Evolutionary conservation across 805 yeast species (phyloP), one percentile per base, ranked within the genome.

Genomic region (Limtongia smithiae): DNA sequence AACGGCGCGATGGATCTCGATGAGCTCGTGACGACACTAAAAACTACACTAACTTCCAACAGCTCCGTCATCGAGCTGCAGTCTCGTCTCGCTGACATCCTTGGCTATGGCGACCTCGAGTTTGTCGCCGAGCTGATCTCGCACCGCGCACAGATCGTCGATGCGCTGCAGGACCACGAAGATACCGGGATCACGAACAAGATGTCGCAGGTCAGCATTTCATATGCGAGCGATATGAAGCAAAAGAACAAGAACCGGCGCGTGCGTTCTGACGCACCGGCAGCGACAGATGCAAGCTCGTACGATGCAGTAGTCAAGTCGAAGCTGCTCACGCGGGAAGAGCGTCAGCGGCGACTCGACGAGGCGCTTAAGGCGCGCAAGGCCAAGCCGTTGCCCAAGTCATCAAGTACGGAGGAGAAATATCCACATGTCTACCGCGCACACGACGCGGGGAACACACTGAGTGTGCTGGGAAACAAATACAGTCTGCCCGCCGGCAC

Each of bases 341-440:
- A 62, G 17, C 58, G 56, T 2, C 53, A 52, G 34, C 54, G 54
- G 27, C 59, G 58, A 33, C 38, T 41, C 54, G 56, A 54, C 36
- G 60, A 60, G 47, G 48, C 49, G 22, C 55, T 59, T 6, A 41
- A 33, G 15, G 55, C 63, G 12, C 60, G 56, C 17, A 60, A 58
- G 32, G 58, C 51, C 17, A 30, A 38, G n/a, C 59, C 50, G 4
- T 42, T 42, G 8, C 44, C 46, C 4, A 35, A 33, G 18, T 24
- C 39, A 14, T 40, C 38, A 15, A 34, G 37, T 12, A 64, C 71
- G 3, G 72, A 70, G 33, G 75, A 75, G 17, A 70, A 76, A 46
- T 91, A 88, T 60, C 96, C 97, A 0, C 95, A 94, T 68, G 97
- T 93, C 1, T 93, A 75, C 66, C 79, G 85, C 55, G 71, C 82